These are phyloP conservation scores for Gracilaria caudata DNA, from an alignment of 23 red algal genomes.

Conservation along the genomic window DNA sequence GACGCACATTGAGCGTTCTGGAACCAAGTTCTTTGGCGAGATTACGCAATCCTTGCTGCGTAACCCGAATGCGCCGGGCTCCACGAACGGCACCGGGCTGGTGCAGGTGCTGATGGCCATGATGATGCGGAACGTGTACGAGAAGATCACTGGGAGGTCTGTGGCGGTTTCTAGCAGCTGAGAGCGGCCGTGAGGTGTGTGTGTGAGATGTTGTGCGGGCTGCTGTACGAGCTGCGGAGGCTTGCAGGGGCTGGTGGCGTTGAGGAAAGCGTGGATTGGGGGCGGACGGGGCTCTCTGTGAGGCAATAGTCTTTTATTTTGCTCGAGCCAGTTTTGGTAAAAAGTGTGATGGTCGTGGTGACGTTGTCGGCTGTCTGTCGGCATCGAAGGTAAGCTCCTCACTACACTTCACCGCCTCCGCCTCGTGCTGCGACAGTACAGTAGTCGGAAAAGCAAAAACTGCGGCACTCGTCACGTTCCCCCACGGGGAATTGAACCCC, in stretches of 20 bases:
- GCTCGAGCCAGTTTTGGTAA: neutral
- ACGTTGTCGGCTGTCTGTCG: too few relatives aligned
- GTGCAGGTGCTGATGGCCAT: constrained; percentile 94
- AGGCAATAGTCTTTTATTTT: constrained; percentile 22
- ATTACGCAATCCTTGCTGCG: constrained; percentile 92
- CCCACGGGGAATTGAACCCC: constrained; percentile 72
- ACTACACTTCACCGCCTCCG: too few relatives aligned
- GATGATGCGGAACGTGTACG: constrained; percentile 95
- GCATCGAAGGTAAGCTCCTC: too few relatives aligned
- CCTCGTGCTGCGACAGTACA: too few relatives aligned
- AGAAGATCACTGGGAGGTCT: constrained; percentile 81
- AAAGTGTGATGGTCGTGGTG: neutral
- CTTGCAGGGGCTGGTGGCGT: neutral
- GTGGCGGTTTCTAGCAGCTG: constrained; percentile 56
- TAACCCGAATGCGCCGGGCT: constrained; percentile 90
- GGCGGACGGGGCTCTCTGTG: neutral
- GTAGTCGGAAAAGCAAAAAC: too few relatives aligned
- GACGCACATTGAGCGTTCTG: constrained; percentile 88
- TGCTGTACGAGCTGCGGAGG: neutral
- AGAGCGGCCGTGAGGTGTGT: neutral
- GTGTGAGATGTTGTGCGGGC: neutral
- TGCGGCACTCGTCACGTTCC: too few relatives aligned
- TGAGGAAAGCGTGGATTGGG: neutral
- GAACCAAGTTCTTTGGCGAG: constrained; percentile 99
- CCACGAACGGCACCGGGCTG: constrained; percentile 94